Evolutionary conservation across 345 rosid genomes (phyloP).

Genomic region (Boechera divaricarpa): DNA sequence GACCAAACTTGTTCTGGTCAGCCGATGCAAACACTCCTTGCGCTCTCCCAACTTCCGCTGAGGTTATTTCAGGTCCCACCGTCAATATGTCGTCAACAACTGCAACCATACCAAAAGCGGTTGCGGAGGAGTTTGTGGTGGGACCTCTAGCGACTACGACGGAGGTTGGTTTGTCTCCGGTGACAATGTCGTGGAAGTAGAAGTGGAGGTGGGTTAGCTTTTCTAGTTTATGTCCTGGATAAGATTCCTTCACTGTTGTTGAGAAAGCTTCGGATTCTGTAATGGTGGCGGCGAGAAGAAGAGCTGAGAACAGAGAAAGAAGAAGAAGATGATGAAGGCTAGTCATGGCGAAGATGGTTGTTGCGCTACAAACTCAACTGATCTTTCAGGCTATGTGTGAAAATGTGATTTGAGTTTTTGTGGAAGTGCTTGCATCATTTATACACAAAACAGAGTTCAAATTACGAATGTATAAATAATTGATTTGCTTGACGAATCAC

Average conservation of each 20-base stretch:
- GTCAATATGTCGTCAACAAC: slow-evolving; percentile 57
- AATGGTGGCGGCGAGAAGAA: not conserved
- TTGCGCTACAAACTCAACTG: not conserved
- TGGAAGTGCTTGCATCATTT: slow-evolving; percentile 15
- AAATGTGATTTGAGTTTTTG: not conserved
- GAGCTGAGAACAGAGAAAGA: slow-evolving; percentile 13
- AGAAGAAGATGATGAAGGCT: not conserved
- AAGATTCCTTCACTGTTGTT: not conserved
- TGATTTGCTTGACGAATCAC: not conserved
- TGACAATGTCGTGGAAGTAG: slow-evolving; percentile 30
- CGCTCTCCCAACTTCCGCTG: slow-evolving; percentile 57
- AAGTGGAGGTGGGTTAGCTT: slow-evolving; percentile 27
- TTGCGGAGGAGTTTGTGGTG: slow-evolving; percentile 42
- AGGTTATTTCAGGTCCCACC: slow-evolving; percentile 48
- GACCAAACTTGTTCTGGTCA: slow-evolving; percentile 38
- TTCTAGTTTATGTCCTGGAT: not conserved
- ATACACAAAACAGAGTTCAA: slow-evolving; percentile 7
- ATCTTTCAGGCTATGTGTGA: slow-evolving; percentile 2
- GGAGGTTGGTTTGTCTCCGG: slow-evolving; percentile 1
- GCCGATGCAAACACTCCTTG: slow-evolving; percentile 56
- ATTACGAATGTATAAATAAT: not conserved
- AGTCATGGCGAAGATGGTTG: slow-evolving; percentile 14
- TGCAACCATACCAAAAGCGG: slow-evolving; percentile 48
- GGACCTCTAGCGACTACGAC: not conserved
- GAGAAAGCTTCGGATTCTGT: slow-evolving; percentile 1